Base-by-base conservation (phyloP, 192 early-diverging fungal genomes). In the Linderina pennispora region DNA sequence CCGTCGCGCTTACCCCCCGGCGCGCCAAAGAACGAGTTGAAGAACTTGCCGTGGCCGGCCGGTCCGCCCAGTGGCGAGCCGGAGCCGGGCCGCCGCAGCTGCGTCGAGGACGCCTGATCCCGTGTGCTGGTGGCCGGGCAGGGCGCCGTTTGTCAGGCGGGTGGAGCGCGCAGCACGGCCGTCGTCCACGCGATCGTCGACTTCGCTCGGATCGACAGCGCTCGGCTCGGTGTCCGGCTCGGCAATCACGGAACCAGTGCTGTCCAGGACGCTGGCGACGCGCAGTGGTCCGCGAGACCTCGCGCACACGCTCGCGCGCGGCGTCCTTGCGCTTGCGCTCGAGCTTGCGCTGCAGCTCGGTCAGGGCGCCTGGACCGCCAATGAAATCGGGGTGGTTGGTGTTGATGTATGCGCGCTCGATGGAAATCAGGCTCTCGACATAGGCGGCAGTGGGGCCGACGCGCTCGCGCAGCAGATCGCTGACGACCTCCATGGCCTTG, bases 371-470 rank as follows among this genome's bases (percentile, higher is more conserved):
- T 0, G 78, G 80, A 0, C 82, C 88, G 13, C 87, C 87, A 48
- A 89, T 78, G 62, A 89, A 89, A 53, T 90, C 88, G 0, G 86
- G 84, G 45, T 90, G 88, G 62, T 86, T 86, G 45, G 88, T 90
- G 52, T 90, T 90, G 55, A 90, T 86, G 48, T 90, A 90, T 0
- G 85, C 82, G 33, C 80, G 81, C 58, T 90, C 80, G 53, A 90
- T 90, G 35, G 80, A 65, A 54, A 90, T 84, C 55, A 90, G 55
- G 48, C 84, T 90, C 51, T 84, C 86, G 1, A 90, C 86, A 55
- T 86, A 90, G 6, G 60, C 62, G 0, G 82, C 74, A 2, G 88
- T 86, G 16, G 88, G 88, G 8, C 76, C 72, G 6, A 87, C 68
- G 40, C 84, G 68, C 57, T 90, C 88, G 8, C 82, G 78, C 37